These are phyloP conservation scores for Kwoniella shandongensis DNA, from an alignment of 768 basidiomycete genomes.

Conservation along the genomic window DNA sequence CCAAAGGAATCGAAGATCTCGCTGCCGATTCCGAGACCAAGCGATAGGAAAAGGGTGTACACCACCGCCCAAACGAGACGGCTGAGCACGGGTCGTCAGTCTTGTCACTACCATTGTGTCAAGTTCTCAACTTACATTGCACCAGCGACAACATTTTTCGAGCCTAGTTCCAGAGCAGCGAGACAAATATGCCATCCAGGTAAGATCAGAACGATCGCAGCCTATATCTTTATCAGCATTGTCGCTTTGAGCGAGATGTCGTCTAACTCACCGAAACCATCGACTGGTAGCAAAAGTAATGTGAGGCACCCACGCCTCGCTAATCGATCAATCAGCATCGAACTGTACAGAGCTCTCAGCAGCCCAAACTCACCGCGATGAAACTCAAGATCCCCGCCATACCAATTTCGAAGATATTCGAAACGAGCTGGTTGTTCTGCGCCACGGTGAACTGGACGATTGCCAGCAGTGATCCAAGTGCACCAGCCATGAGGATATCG, in stretches of 20 bases:
- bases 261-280: slow-evolving; percentile 35
- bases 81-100: slow-evolving; percentile 1
- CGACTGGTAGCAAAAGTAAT: slow-evolving; percentile 40
- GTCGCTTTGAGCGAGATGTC: not conserved
- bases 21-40: slow-evolving; percentile 40
- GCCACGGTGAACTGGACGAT: slow-evolving; percentile 37
- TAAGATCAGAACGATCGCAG: slow-evolving; percentile 40
- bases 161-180: slow-evolving; percentile 42
- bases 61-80: slow-evolving; percentile 47
- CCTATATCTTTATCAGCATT: slow-evolving; percentile 2
- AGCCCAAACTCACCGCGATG: slow-evolving; percentile 29
- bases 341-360: slow-evolving; percentile 6
- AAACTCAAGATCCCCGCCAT: slow-evolving; percentile 44
- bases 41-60: slow-evolving; percentile 44
- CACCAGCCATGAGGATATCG: slow-evolving; percentile 41
- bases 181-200: slow-evolving; percentile 48
- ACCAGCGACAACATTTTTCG: slow-evolving; percentile 41
- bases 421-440: slow-evolving; percentile 29
- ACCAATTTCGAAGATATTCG: slow-evolving; percentile 43
- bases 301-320: slow-evolving; percentile 17
- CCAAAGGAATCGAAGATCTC: slow-evolving; percentile 43
- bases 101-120: not conserved
- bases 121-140: slow-evolving; percentile 33
- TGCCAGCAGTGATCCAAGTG: slow-evolving; percentile 30
- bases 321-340: slow-evolving; percentile 3